phyloP scores from a whole-genome alignment of 441 rosid genomes.

The Erysimum cheiri region DNA sequence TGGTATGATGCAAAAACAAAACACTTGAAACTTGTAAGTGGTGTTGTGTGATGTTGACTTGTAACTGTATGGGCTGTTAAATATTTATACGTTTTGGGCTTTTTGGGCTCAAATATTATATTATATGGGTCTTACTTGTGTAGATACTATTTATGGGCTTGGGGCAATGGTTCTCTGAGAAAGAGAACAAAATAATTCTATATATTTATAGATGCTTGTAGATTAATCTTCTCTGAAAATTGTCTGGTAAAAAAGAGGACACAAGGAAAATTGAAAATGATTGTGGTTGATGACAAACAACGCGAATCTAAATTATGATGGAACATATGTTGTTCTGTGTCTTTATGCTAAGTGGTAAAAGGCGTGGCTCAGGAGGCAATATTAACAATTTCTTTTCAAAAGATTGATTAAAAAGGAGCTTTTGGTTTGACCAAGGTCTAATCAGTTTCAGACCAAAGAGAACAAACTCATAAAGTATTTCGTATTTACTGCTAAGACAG shows the following conservation, averaged over 20 bases:
- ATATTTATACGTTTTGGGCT: not conserved
- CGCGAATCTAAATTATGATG: slow-evolving; percentile 43
- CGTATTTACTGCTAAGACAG: slow-evolving; percentile 10
- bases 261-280: slow-evolving; percentile 46
- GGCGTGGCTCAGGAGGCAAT: slow-evolving; percentile 43
- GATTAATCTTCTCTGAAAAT: slow-evolving; percentile 3
- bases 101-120: not conserved
- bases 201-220: too few species aligned
- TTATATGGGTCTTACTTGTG: not conserved
- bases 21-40: not conserved
- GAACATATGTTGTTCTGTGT: slow-evolving; percentile 37
- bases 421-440: slow-evolving; percentile 43
- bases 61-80: not conserved
- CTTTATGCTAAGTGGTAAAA: slow-evolving; percentile 42
- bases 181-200: too few species aligned
- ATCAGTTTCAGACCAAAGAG: slow-evolving; percentile 41
- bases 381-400: slow-evolving; percentile 7
- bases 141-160: slow-evolving; percentile 5
- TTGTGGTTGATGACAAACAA: slow-evolving; percentile 45
- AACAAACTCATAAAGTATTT: slow-evolving; percentile 28
- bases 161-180: not conserved
- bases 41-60: not conserved
- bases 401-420: slow-evolving; percentile 35
- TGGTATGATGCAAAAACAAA: slow-evolving; percentile 5
- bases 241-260: slow-evolving; percentile 43